These are phyloP conservation scores for Eucalyptus guilfoylei DNA, from an alignment of 345 rosid species.

Conservation along the genomic window DNA sequence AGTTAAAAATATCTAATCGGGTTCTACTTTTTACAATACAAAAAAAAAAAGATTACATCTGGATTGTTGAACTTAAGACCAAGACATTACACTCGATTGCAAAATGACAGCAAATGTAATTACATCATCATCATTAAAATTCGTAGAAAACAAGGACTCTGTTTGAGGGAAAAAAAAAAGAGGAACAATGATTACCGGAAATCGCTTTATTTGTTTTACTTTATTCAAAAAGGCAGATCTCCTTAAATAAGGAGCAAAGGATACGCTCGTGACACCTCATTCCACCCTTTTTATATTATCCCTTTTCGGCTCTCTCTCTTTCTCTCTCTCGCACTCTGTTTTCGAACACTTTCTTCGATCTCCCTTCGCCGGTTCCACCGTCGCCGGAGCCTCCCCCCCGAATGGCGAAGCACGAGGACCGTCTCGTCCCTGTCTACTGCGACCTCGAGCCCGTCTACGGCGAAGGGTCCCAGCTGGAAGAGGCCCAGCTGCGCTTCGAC, in stretches of 20 bases:
- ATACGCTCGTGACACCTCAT: background rate
- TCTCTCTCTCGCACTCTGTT: background rate
- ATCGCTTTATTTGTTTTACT: background rate
- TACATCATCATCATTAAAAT: background rate
- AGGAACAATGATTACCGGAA: background rate
- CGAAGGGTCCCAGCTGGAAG: constrained; percentile 60
- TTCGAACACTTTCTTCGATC: background rate
- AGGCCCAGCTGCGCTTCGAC: constrained; percentile 70
- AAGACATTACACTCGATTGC: background rate
- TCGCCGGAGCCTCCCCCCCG: background rate
- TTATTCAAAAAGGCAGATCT: background rate
- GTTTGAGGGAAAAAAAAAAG: background rate
- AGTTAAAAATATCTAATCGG: background rate
- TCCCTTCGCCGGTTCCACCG: background rate
- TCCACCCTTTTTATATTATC: background rate
- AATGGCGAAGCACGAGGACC: constrained; percentile 77
- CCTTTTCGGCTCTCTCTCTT: background rate
- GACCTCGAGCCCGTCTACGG: constrained; percentile 70
- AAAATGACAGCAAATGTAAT: background rate
- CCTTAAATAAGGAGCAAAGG: background rate
- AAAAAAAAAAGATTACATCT: background rate
- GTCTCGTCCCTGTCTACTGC: constrained; percentile 43
- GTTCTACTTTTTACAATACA: background rate
- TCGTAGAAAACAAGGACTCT: background rate
- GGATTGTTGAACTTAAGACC: background rate